Percentiles rank a stretch among this genome's conserved stretches.
phyloP scores from a whole-genome alignment of 148 eudicot species.

The Polygonum aviculare region DNA sequence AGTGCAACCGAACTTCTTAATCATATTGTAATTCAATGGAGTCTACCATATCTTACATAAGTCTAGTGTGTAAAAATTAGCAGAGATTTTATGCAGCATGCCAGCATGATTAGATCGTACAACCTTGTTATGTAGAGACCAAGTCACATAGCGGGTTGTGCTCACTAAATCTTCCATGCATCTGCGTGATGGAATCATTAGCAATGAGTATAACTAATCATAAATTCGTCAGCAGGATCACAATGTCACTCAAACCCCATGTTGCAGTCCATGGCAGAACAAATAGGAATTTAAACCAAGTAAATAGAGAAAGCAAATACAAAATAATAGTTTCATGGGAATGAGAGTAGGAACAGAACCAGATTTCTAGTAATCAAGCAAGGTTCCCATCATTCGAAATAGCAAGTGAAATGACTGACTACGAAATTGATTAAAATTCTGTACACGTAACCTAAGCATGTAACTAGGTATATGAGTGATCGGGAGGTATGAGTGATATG shows the following conservation, averaged over 20 bases:
- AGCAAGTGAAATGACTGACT: not conserved
- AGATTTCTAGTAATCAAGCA: not conserved
- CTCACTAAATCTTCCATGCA: slow-evolving; percentile 96
- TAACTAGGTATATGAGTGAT: too few species aligned
- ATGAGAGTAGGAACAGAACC: not conserved
- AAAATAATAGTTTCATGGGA: not conserved
- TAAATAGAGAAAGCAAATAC: not conserved
- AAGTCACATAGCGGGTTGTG: slow-evolving; percentile 93
- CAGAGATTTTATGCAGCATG: not conserved
- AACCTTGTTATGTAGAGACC: slow-evolving; percentile 99
- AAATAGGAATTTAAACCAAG: not conserved
- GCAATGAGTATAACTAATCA: not conserved
- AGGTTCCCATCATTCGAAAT: not conserved
- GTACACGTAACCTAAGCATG: not conserved
- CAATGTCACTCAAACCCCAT: not conserved
- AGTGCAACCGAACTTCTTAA: not conserved
- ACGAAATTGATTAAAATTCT: not conserved
- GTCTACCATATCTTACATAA: not conserved
- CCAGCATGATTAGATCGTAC: not conserved
- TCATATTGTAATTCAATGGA: not conserved
- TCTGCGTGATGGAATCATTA: slow-evolving; percentile 24
- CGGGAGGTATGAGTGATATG: too few species aligned
- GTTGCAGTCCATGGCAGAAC: not conserved
- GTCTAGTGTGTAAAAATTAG: not conserved
- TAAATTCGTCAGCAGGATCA: not conserved